A percentile compares a stretch with the other conserved stretches of the same genome.
Conservation (phyloP, 73 alveolate genomes). For the Paramecium caudatum region DNA sequence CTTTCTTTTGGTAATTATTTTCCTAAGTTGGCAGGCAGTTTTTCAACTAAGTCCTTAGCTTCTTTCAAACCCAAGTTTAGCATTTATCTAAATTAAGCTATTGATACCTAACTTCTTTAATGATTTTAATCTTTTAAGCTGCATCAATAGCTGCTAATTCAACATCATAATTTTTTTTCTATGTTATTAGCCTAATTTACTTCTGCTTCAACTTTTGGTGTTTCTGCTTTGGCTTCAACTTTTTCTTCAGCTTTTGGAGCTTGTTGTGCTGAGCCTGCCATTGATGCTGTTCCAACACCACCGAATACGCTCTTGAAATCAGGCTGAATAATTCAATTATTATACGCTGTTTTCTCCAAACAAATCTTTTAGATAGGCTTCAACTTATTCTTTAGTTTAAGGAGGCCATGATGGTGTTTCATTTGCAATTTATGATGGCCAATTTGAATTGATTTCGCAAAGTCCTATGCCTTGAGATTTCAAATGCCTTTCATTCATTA, state of each 20-base stretch:
- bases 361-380: not conserved
- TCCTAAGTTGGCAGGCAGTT: conserved; percentile 84
- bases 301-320: conserved; percentile 37
- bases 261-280: conserved; percentile 44
- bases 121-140: conserved; percentile 83
- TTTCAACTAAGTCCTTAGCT: conserved; percentile 89
- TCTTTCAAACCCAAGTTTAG: conserved; percentile 89
- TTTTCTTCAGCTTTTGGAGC: conserved; percentile 63
- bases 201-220: conserved; percentile 69
- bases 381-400: not conserved
- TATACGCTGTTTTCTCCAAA: conserved; percentile 7
- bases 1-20: conserved; percentile 81
- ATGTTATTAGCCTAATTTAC: conserved; percentile 60
- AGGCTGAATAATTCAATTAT: conserved; percentile 5
- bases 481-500: conserved; percentile 47
- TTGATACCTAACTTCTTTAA: conserved; percentile 83
- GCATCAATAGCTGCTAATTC: conserved; percentile 86
- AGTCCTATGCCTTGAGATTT: conserved; percentile 70
- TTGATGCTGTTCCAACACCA: conserved; percentile 68
- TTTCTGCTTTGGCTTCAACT: conserved; percentile 54
- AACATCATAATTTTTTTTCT: conserved; percentile 82
- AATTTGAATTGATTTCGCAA: not conserved
- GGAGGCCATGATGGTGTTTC: conserved; percentile 59
- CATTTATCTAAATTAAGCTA: conserved; percentile 69
- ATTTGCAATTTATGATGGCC: conserved; percentile 46